phyloP scores from a whole-genome alignment of 2,329 filamentous ascomycete genomes.

The Xylaria sp. region DNA sequence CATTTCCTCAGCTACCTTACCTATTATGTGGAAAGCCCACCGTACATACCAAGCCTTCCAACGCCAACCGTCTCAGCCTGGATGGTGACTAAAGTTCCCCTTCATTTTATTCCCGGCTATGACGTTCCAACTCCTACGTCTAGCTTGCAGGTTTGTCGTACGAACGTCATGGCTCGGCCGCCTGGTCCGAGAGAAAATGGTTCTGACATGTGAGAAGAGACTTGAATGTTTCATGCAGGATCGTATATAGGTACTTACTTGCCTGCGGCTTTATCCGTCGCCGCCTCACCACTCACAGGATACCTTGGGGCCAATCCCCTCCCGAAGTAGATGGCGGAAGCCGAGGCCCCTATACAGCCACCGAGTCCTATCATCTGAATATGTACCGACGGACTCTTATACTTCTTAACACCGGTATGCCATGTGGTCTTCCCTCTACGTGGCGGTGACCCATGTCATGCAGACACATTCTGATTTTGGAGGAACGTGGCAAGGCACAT shows the following conservation, averaged over 20 bases:
- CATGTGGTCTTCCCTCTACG: slow-evolving; percentile 20
- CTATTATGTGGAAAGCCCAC: slow-evolving; percentile 17
- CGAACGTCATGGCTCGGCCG: slow-evolving; percentile 4
- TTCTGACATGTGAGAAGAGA: slow-evolving; percentile 25
- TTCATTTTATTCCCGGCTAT: slow-evolving; percentile 31
- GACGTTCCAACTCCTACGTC: slow-evolving; percentile 34
- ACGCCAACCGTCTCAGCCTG: slow-evolving; percentile 30
- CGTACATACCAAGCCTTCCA: slow-evolving; percentile 33
- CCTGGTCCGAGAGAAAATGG: slow-evolving; percentile 10
- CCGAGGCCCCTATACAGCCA: slow-evolving; percentile 20
- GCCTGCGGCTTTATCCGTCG: slow-evolving; percentile 15
- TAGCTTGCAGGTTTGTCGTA: slow-evolving; percentile 22
- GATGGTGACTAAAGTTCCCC: slow-evolving; percentile 19
- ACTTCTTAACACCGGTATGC: slow-evolving; percentile 1
- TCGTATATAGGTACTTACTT: slow-evolving; percentile 20
- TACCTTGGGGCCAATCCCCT: slow-evolving; percentile 7
- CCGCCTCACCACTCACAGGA: slow-evolving; percentile 7
- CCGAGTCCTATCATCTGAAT: slow-evolving; percentile 18
- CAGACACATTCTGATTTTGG: slow-evolving; percentile 27
- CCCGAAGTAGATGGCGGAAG: slow-evolving; percentile 7
- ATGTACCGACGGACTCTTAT: slow-evolving; percentile 11
- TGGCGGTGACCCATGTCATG: slow-evolving; percentile 37
- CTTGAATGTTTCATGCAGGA: slow-evolving; percentile 26
- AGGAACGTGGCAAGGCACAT: slow-evolving; percentile 37
- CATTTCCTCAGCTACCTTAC: slow-evolving; percentile 25